A percentile compares a stretch with the other conserved stretches of the same genome.
Conservation (phyloP, 495 filamentous ascomycete species). For the Arthonia radiata region DNA sequence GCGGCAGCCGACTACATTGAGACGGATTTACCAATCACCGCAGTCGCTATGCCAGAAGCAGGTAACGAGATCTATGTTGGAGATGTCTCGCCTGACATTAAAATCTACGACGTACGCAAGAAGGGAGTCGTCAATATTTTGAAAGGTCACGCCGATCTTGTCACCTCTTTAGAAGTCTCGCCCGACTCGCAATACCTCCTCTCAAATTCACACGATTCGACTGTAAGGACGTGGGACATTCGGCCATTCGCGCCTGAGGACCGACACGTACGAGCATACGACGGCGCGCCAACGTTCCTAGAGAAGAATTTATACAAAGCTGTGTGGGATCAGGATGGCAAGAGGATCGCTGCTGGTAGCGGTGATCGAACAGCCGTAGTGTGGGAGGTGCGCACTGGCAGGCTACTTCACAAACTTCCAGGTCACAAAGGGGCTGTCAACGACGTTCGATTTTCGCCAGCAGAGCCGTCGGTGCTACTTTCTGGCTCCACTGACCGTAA, state of each 20-base stretch:
- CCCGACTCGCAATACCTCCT: constrained; percentile 77
- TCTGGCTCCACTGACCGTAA: constrained; percentile 67
- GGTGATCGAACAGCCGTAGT: constrained; percentile 78
- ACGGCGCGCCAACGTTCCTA: constrained; percentile 62
- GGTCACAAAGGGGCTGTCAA: constrained; percentile 93
- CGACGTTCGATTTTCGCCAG: constrained; percentile 71
- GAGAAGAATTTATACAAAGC: constrained; percentile 85
- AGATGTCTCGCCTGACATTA: constrained; percentile 91
- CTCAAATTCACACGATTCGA: constrained; percentile 82
- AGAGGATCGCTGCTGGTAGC: constrained; percentile 68
- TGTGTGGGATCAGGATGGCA: constrained; percentile 72
- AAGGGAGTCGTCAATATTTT: constrained; percentile 68
- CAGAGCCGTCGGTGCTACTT: constrained; percentile 51
- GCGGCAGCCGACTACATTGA: constrained; percentile 66
- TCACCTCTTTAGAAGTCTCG: constrained; percentile 72
- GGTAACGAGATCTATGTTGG: constrained; percentile 91
- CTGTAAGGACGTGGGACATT: constrained; percentile 89
- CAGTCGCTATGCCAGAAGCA: constrained; percentile 69
- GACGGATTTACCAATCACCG: constrained; percentile 81
- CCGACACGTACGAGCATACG: constrained; percentile 59
- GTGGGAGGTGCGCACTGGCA: constrained; percentile 63
- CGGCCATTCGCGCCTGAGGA: constrained; percentile 78
- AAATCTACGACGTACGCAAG: constrained; percentile 90
- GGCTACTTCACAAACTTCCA: constrained; percentile 79
- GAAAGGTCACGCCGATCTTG: constrained; percentile 71